Base-by-base conservation (phyloP, 176 grass and related monocot genomes). In the Carex kokanica region DNA sequence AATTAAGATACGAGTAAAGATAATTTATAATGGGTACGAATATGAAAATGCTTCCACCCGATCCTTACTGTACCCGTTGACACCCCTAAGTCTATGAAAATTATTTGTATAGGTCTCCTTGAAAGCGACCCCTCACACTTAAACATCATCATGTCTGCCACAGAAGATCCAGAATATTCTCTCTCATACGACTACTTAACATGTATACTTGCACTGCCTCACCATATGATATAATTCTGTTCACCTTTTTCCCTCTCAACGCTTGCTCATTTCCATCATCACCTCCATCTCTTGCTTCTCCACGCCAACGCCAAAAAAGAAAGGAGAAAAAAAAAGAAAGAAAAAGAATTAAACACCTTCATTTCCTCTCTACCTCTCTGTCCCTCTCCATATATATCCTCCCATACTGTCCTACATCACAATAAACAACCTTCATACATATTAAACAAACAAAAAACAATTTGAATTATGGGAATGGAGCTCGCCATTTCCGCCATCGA, bases 191-290 rank as follows among this genome's bases (percentile, higher is more conserved):
- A 88, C 86, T 91, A 89, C 85, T 77, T 90, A 91, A 88, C 88
- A 63, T 85, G 81, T 81, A 82, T n/a, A 60, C 74, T 82, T 88
- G 85, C 86, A 69, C 75, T 81, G 61, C 84, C 56, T 88, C 79
- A 70, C 80, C 83, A 79, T 87, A 67, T 31, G 80, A 84, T 93
- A 97, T 97, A 91, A 97, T 93, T 88, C 89, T 90, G 86, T 82
- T 88, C 81, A 82, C 64, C 70, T 78, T 83, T 86, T 79, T 56
- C 85, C 74, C 83, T 69, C 60, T 83, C 89, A 85, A 80, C 82
- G 81, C 64, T 87, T 60, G 24, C 43, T 84, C 17, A 27, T 75
- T 27, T 62, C 66, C 87, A 84, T 86, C 93, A 88, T 91, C 89
- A 89, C 85, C 86, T 89, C 81, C 94, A 97, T 88, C 86, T 83